Evolutionary conservation across 106 monocot species (phyloP).

Genomic region (Vanilla planifolia): DNA sequence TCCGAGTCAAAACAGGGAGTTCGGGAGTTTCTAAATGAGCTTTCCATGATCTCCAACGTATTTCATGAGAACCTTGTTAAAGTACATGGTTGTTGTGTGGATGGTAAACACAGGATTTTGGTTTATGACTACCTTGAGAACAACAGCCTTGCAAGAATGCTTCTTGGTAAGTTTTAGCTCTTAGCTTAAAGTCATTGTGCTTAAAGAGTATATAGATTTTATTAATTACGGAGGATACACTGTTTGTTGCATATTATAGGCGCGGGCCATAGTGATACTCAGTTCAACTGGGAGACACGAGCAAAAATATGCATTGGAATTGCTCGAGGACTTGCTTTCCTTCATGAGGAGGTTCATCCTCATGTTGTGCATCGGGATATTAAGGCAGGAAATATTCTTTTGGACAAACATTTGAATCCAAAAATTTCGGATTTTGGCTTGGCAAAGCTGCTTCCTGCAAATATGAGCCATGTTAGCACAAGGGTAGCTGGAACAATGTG

Average conservation of each 20-base stretch:
- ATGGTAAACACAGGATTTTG: constrained; percentile 32
- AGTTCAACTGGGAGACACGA: constrained; percentile 24
- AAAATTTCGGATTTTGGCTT: constrained; percentile 50
- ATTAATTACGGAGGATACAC: neutral
- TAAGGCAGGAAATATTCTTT: constrained; percentile 44
- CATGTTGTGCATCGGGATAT: constrained; percentile 44
- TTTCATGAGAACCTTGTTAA: constrained; percentile 45
- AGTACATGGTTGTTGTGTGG: constrained; percentile 39
- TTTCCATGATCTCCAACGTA: constrained; percentile 28
- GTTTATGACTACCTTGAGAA: constrained; percentile 54
- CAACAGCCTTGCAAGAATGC: constrained; percentile 44
- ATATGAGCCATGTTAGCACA: constrained; percentile 33
- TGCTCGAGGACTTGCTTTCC: constrained; percentile 41
- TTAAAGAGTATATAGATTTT: no score
- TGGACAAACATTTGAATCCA: constrained; percentile 35
- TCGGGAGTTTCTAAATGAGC: constrained; percentile 36
- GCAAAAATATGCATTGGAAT: constrained; percentile 31
- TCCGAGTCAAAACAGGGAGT: constrained; percentile 37
- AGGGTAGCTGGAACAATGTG: constrained; percentile 40
- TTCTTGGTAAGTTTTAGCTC: constrained; percentile 22
- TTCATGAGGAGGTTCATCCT: constrained; percentile 26
- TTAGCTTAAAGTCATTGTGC: neutral
- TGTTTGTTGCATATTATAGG: constrained; percentile 5
- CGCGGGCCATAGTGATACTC: constrained; percentile 8
- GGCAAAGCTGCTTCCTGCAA: constrained; percentile 32